phyloP scores from a whole-genome alignment of 73 alveolate genomes.

The Paramecium sonneborni region DNA sequence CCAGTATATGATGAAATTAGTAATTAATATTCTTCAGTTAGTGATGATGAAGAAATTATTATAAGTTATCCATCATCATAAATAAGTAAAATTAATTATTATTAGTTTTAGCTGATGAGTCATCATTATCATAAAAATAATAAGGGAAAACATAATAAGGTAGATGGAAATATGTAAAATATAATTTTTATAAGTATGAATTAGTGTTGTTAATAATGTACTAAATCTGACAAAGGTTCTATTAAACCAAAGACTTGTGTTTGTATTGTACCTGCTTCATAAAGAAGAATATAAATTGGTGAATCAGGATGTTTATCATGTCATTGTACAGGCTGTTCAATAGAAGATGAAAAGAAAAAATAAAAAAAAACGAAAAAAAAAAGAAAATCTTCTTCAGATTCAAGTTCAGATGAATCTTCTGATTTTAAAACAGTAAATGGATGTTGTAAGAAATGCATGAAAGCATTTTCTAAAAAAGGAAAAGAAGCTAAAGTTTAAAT shows the following conservation, averaged over 20 bases:
- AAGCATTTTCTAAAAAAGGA: conserved; percentile 88
- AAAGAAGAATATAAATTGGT: conserved; percentile 47
- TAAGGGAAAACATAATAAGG: neutral
- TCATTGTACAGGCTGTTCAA: conserved; percentile 50
- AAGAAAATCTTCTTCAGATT: conserved; percentile 33
- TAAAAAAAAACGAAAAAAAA: neutral
- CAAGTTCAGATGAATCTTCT: conserved; percentile 23
- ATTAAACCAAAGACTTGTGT: conserved; percentile 48
- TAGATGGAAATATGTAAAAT: conserved; percentile 53
- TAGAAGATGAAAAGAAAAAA: conserved; percentile 50
- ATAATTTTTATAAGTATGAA: neutral
- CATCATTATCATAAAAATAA: neutral
- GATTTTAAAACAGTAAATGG: conserved; percentile 86
- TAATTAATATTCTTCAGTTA: neutral
- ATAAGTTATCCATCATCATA: neutral
- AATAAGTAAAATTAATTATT: neutral
- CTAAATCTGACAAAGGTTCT: conserved; percentile 56
- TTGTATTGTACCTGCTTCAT: conserved; percentile 48
- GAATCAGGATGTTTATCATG: conserved; percentile 36
- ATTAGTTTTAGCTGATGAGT: neutral
- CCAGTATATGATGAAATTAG: neutral
- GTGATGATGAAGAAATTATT: conserved; percentile 23
- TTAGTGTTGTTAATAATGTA: conserved; percentile 46
- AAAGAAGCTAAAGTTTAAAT: conserved; percentile 61
- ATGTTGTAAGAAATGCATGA: conserved; percentile 91